Evolutionary conservation across 2,329 filamentous ascomycete species (phyloP).

Genomic region (Balansia obtecta): DNA sequence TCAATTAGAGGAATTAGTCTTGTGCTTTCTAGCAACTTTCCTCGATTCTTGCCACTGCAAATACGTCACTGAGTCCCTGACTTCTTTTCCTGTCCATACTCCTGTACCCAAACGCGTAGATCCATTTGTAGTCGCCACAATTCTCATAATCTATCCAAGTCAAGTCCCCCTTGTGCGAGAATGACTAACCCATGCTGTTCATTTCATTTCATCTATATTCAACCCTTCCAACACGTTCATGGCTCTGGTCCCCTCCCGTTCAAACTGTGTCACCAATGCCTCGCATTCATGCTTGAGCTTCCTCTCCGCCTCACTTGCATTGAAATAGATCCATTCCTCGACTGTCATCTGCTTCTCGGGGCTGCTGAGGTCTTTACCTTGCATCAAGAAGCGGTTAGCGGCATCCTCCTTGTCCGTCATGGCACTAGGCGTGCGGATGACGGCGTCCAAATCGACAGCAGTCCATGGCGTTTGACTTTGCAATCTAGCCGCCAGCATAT

Average conservation of each 20-base stretch:
- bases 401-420: conserved; percentile 40
- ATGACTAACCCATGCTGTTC: background rate
- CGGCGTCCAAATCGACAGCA: conserved; percentile 60
- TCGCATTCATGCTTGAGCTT: conserved; percentile 73
- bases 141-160: background rate
- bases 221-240: conserved; percentile 67
- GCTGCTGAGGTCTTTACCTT: conserved; percentile 51
- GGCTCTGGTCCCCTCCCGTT: conserved; percentile 68
- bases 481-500: conserved; percentile 39
- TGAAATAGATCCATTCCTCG: conserved; percentile 80
- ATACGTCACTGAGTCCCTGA: background rate
- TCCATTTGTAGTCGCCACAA: background rate
- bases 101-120: background rate
- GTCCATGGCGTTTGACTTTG: conserved; percentile 55
- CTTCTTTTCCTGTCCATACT: background rate
- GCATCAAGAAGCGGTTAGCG: conserved; percentile 35
- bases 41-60: background rate
- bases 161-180: background rate
- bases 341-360: conserved; percentile 85
- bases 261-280: conserved; percentile 68
- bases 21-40: too few species aligned
- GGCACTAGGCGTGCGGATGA: conserved; percentile 41
- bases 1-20: too few species aligned
- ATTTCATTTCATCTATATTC: conserved; percentile 32
- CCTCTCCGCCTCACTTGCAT: conserved; percentile 69